A percentile compares a stretch with the other conserved stretches of the same genome.
These are phyloP conservation scores for Zea luxurians DNA, from an alignment of 176 grass and related monocot genomes.

Conservation along the genomic window DNA sequence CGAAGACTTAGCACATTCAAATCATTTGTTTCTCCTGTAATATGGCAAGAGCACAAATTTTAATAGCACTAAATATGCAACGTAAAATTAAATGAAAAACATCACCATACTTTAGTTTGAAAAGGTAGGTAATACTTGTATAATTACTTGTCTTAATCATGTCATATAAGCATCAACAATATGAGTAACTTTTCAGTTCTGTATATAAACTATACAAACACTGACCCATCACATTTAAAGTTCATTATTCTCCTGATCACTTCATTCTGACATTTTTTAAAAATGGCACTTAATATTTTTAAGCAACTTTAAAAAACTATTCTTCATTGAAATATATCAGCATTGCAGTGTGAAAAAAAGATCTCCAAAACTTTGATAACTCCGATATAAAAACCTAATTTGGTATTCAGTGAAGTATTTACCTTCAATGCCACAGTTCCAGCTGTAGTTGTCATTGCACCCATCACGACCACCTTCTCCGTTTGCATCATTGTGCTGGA, in stretches of 20 bases:
- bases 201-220: slow-evolving; percentile 31
- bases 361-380: slow-evolving; percentile 1
- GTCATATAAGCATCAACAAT: neutral
- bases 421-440: slow-evolving; percentile 99
- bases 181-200: slow-evolving; percentile 25
- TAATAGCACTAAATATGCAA: slow-evolving; percentile 6
- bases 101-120: slow-evolving; percentile 25
- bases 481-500: slow-evolving; percentile 95
- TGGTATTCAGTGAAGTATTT: slow-evolving; percentile 33
- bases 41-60: slow-evolving; percentile 15
- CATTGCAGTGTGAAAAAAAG: slow-evolving; percentile 4
- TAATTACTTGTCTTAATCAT: slow-evolving; percentile 8
- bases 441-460: slow-evolving; percentile 89
- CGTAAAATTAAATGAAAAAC: slow-evolving; percentile 17
- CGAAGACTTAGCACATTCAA: slow-evolving; percentile 58
- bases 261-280: neutral
- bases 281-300: neutral
- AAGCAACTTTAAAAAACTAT: slow-evolving; percentile 7
- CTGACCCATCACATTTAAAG: slow-evolving; percentile 21
- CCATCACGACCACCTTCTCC: slow-evolving; percentile 87
- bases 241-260: neutral
- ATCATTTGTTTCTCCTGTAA: slow-evolving; percentile 86
- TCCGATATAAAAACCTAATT: slow-evolving; percentile 11
- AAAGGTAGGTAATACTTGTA: slow-evolving; percentile 9
- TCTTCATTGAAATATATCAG: slow-evolving; percentile 15